These are phyloP conservation scores for Arthrobotrys conoides DNA, from an alignment of 2,329 filamentous ascomycete species.

Conservation along the genomic window DNA sequence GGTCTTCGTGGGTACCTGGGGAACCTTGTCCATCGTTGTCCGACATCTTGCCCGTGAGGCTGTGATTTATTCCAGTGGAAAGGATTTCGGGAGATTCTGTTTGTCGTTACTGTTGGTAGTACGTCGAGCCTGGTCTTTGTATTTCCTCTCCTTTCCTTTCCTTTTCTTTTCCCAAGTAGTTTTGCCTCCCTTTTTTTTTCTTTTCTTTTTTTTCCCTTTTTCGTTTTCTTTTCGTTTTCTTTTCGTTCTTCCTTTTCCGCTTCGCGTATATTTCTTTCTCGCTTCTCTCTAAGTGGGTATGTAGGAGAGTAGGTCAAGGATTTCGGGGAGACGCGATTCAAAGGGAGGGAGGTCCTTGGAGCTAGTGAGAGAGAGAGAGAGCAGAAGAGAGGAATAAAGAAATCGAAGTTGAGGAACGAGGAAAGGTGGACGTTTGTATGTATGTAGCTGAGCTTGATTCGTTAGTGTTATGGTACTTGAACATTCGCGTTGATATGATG, in stretches of 20 bases:
- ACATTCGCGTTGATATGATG: not conserved
- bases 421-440: no score
- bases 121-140: not conserved
- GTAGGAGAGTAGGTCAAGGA: not conserved
- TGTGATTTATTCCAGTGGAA: not conserved
- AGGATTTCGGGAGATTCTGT: not conserved
- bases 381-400: no score
- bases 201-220: not conserved
- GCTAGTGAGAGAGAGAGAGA: not conserved
- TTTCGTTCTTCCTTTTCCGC: not conserved
- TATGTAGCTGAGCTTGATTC: not conserved
- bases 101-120: constrained; percentile 5
- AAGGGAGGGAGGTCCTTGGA: not conserved
- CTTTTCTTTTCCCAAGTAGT: no score
- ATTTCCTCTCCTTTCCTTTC: not conserved
- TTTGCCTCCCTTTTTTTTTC: no score
- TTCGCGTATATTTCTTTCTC: not conserved
- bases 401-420: not conserved
- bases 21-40: constrained; percentile 71
- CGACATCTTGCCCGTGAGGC: constrained; percentile 66
- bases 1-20: constrained; percentile 70
- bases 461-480: constrained; percentile 21
- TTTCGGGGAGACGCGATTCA: constrained; percentile 7
- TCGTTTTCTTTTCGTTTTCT: not conserved
- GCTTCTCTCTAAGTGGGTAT: not conserved